A percentile compares a stretch with the other conserved stretches of the same genome.
phyloP scores from a whole-genome alignment of 257 asterid species.

The Cruciata laevipes region DNA sequence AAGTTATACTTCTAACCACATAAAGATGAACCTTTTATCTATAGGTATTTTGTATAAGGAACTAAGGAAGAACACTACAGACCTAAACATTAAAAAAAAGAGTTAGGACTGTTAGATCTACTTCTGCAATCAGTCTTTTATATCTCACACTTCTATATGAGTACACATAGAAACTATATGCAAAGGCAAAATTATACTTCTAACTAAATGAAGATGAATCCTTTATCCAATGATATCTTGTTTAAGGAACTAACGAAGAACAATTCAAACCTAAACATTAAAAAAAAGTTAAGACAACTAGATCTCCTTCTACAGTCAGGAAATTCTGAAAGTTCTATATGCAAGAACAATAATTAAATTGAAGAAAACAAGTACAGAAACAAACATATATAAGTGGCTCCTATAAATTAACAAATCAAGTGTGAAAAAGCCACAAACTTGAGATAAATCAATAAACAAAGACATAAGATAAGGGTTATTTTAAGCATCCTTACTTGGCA shows the following conservation, averaged over 20 bases:
- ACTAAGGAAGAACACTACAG: no score
- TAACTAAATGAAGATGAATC: no score
- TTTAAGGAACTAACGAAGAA: not conserved
- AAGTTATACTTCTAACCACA: not conserved
- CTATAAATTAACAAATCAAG: not conserved
- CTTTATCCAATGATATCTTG: not conserved
- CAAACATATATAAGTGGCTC: not conserved
- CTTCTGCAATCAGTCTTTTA: not conserved
- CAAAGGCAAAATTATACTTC: not conserved
- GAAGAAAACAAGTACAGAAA: not conserved
- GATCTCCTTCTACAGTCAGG: not conserved
- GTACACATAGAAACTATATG: not conserved
- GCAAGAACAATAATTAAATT: not conserved
- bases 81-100: no score
- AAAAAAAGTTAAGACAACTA: not conserved
- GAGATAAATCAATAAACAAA: not conserved
- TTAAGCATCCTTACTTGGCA: constrained; percentile 54
- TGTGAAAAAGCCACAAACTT: not conserved
- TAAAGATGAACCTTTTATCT: no score
- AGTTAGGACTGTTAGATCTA: not conserved
- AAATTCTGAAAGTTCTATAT: not conserved
- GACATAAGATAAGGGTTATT: not conserved
- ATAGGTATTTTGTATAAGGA: no score
- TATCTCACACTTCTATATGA: not conserved
- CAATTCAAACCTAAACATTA: not conserved